Conservation (phyloP, 345 rosid genomes). For the Durio zibethinus region DNA sequence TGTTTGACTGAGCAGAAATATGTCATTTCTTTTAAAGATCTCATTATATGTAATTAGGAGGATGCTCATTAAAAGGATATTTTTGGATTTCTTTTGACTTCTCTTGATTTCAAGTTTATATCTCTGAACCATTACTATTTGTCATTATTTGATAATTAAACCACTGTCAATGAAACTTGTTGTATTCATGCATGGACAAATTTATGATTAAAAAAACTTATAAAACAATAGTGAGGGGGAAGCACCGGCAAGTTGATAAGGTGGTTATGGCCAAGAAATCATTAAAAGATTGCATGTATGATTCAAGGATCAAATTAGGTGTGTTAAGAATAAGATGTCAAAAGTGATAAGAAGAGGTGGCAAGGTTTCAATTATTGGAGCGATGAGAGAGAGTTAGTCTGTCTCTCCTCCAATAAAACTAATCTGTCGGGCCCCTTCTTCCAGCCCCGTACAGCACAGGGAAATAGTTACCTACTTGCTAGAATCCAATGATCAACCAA, state of each 20-base stretch:
- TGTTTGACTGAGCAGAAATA: background rate
- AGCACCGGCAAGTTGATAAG: background rate
- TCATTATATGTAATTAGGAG: background rate
- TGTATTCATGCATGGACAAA: background rate
- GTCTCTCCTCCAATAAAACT: conserved; percentile 15
- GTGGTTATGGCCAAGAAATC: conserved; percentile 22
- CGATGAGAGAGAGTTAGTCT: conserved; percentile 18
- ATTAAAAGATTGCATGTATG: background rate
- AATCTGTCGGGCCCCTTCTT: conserved; percentile 13
- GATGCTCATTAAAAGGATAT: background rate
- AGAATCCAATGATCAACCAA: conserved; percentile 26
- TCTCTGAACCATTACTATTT: background rate
- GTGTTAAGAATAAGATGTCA: conserved; percentile 12
- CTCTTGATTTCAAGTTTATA: background rate
- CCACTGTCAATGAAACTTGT: background rate
- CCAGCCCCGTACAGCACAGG: conserved; percentile 8
- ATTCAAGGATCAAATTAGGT: conserved; percentile 29
- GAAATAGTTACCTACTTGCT: conserved; percentile 20
- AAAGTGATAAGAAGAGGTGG: background rate
- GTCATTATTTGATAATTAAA: background rate
- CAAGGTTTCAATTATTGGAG: conserved; percentile 36
- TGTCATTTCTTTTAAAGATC: background rate
- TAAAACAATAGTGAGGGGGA: background rate
- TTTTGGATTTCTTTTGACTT: background rate
- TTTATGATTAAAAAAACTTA: background rate